These are phyloP conservation scores for Carnegiea gigantea DNA, from an alignment of 179 eudicot species.

Conservation along the genomic window DNA sequence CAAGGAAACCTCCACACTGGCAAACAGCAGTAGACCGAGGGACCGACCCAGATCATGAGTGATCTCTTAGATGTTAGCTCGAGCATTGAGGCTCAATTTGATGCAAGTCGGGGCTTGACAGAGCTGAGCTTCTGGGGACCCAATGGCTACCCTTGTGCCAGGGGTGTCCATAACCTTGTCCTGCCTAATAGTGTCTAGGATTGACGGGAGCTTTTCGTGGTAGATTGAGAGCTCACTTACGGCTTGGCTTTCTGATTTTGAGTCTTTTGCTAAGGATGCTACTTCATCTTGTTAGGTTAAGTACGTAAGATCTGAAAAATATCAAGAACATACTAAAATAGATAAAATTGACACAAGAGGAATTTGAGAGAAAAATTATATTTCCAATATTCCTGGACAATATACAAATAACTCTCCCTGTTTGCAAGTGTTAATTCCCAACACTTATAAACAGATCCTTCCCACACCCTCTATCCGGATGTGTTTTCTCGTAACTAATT, in stretches of 20 bases:
- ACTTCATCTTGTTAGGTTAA: no score
- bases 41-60: conserved; percentile 64
- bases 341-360: no score
- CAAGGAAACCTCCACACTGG: conserved; percentile 51
- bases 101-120: conserved; percentile 40
- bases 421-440: no score
- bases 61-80: conserved; percentile 38
- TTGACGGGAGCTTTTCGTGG: conserved; percentile 43
- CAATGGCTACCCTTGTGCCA: conserved; percentile 50
- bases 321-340: no score
- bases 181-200: conserved; percentile 45
- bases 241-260: conserved; percentile 32
- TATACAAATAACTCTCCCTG: no score
- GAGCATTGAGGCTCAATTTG: conserved; percentile 25
- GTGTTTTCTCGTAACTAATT: no score
- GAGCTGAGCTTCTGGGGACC: conserved; percentile 51
- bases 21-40: conserved; percentile 65
- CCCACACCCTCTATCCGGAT: no score
- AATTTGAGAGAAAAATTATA: no score
- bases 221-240: conserved; percentile 42
- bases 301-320: no score
- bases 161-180: conserved; percentile 41
- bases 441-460: no score
- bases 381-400: no score
- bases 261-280: conserved; percentile 40